phyloP scores from a whole-genome alignment of 140 eudicot genomes.

The Anethum foeniculum region DNA sequence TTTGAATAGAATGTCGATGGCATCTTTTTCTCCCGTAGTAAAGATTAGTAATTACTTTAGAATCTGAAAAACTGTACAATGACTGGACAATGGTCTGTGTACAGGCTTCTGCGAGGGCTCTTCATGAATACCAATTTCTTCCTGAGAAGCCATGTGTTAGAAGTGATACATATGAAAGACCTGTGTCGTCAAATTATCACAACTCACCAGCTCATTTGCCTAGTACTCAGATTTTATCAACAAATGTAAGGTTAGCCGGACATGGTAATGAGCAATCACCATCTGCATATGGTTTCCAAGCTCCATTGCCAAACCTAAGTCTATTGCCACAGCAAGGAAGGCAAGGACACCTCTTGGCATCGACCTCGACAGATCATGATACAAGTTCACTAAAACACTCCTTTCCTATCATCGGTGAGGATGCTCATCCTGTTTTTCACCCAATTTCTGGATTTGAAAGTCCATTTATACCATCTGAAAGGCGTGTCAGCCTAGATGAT shows the following conservation, averaged over 20 bases:
- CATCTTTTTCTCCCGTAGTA: neutral
- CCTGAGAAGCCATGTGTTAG: constrained; percentile 81
- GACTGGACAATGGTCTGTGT: neutral
- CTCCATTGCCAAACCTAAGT: constrained; percentile 34
- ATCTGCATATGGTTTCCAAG: constrained; percentile 42
- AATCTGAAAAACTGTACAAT: neutral
- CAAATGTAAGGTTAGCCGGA: constrained; percentile 28
- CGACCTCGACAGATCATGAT: constrained; percentile 43
- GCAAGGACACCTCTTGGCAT: constrained; percentile 33
- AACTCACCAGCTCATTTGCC: constrained; percentile 51
- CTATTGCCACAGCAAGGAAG: constrained; percentile 55
- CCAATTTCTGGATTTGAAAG: constrained; percentile 52
- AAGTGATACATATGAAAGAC: constrained; percentile 62
- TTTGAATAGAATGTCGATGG: neutral
- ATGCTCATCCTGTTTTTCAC: constrained; percentile 43
- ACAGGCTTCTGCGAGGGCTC: constrained; percentile 52
- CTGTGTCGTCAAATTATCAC: constrained; percentile 47
- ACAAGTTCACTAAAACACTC: constrained; percentile 28
- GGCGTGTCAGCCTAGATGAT: constrained; percentile 46
- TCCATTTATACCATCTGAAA: constrained; percentile 51
- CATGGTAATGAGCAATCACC: constrained; percentile 42
- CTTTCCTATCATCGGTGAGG: constrained; percentile 34
- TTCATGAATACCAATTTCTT: constrained; percentile 79
- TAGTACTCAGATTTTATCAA: constrained; percentile 29
- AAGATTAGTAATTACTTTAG: neutral